Percentiles rank a stretch among this genome's conserved stretches.
Evolutionary conservation across 1,284 basidiomycete species (phyloP).

Genomic region (Austroboletus olivaceoglutinosus): DNA sequence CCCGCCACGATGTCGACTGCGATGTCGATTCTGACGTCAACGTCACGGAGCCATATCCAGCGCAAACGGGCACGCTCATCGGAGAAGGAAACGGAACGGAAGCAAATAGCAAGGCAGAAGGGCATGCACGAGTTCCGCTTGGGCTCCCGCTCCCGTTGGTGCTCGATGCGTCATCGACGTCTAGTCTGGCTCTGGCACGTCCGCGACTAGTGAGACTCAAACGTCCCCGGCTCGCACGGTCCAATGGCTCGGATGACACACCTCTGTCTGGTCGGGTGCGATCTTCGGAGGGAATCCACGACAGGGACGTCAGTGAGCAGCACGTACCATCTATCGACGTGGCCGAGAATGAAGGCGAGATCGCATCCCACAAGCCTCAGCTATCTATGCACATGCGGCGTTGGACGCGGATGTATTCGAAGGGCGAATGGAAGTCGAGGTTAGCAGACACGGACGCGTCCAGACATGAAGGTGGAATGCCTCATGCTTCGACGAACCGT

Average conservation of each 20-base stretch:
- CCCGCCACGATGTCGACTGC: too few relatives aligned
- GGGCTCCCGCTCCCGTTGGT: neutral
- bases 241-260: neutral
- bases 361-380: neutral
- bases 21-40: too few relatives aligned
- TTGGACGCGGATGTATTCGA: slow-evolving; percentile 6
- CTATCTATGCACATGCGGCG: neutral
- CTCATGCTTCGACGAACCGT: too few relatives aligned
- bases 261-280: neutral
- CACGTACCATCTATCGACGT: neutral
- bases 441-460: neutral
- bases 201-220: neutral
- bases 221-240: neutral
- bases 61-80: too few relatives aligned
- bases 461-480: too few relatives aligned
- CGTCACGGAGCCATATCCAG: too few relatives aligned
- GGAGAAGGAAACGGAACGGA: too few relatives aligned
- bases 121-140: too few relatives aligned
- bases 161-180: neutral
- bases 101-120: too few relatives aligned
- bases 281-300: neutral
- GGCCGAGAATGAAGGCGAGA: neutral
- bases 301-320: neutral
- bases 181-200: neutral
- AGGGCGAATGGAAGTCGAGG: slow-evolving; percentile 16